phyloP scores from a whole-genome alignment of 371 early-diverging fungal genomes.

The Smittium mucronatum region DNA sequence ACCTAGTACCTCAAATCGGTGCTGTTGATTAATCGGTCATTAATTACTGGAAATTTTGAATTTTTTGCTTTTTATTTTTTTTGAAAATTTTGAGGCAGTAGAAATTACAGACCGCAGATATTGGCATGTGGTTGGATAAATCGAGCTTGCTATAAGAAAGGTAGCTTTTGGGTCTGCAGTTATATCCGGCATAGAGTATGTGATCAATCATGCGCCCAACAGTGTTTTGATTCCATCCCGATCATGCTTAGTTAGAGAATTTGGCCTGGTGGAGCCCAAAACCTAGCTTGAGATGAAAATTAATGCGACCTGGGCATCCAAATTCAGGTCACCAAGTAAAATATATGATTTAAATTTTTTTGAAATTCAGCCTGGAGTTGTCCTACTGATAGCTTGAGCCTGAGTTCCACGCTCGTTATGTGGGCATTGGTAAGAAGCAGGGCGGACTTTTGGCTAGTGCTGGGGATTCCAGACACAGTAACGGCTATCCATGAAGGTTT shows the following conservation, averaged over 20 bases:
- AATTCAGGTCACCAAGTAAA: not conserved
- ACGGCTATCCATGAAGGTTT: not conserved
- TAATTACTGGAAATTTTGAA: not conserved
- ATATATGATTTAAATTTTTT: not conserved
- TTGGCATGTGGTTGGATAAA: slow-evolving; percentile 5
- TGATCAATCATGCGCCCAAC: slow-evolving; percentile 6
- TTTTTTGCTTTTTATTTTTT: not conserved
- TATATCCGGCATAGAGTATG: slow-evolving; percentile 1
- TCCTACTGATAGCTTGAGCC: not conserved
- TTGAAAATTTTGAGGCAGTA: not conserved
- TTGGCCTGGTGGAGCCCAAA: not conserved
- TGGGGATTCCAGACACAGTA: not conserved
- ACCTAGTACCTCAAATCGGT: not conserved
- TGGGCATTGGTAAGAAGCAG: not conserved
- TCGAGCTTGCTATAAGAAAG: not conserved
- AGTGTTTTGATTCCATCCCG: not conserved
- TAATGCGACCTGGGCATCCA: not conserved
- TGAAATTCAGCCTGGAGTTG: not conserved
- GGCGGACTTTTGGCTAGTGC: not conserved
- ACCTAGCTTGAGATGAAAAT: not conserved
- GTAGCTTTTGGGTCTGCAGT: not conserved
- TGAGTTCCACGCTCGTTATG: not conserved
- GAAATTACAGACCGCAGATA: not conserved
- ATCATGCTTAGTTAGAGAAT: not conserved
- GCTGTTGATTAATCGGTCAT: not conserved